Conservation (phyloP, 2,329 filamentous ascomycete genomes). For the Aspergillus fumigatiaffinis region DNA sequence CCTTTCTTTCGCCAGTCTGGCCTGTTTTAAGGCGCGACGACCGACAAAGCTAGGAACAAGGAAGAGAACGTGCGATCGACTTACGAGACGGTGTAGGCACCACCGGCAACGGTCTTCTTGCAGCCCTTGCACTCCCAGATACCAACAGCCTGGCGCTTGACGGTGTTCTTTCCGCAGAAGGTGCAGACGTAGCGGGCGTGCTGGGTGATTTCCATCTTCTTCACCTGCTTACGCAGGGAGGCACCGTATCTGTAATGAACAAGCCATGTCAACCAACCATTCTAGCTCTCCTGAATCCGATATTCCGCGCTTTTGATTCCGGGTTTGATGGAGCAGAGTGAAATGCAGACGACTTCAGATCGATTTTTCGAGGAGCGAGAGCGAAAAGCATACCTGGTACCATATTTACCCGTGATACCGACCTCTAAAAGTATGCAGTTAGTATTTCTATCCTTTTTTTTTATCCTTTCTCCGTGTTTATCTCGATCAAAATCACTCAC, state of each 20-base stretch:
- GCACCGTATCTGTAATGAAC: slow-evolving; percentile 76
- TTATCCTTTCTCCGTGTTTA: neutral
- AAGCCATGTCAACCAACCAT: slow-evolving; percentile 18
- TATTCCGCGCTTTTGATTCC: slow-evolving; percentile 12
- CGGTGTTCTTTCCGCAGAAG: slow-evolving; percentile 96
- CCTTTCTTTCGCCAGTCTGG: neutral
- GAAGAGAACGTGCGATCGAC: slow-evolving; percentile 42
- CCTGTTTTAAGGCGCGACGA: neutral
- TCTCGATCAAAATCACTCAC: slow-evolving; percentile 31
- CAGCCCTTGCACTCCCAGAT: slow-evolving; percentile 97
- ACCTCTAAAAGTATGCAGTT: slow-evolving; percentile 56
- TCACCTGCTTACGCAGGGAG: slow-evolving; percentile 97
- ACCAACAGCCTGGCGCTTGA: slow-evolving; percentile 84
- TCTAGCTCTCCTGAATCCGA: slow-evolving; percentile 11
- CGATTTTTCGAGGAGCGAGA: slow-evolving; percentile 17
- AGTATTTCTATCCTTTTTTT: slow-evolving; percentile 1
- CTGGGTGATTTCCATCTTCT: slow-evolving; percentile 99
- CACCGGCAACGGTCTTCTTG: slow-evolving; percentile 89
- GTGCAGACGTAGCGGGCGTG: slow-evolving; percentile 97
- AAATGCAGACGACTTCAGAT: slow-evolving; percentile 11
- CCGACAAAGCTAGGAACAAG: neutral
- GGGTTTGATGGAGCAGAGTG: slow-evolving; percentile 9
- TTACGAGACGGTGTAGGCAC: slow-evolving; percentile 95
- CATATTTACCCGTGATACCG: slow-evolving; percentile 98
- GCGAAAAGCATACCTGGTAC: slow-evolving; percentile 71